Conservation (phyloP, 1,284 basidiomycete genomes). For the Xerocomus nothofagi region DNA sequence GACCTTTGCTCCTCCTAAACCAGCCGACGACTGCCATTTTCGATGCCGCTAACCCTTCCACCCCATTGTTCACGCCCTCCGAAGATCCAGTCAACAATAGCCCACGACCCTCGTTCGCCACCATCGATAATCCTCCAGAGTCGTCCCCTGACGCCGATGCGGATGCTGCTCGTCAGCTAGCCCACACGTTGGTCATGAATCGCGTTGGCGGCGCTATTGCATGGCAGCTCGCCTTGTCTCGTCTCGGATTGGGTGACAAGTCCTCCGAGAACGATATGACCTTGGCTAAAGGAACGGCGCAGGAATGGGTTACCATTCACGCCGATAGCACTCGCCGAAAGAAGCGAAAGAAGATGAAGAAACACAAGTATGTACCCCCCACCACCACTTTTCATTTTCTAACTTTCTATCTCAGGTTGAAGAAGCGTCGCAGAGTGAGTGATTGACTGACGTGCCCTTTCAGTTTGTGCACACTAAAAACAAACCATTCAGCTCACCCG, state of each 20-base stretch:
- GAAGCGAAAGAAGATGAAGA: conserved; percentile 86
- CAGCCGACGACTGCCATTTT: conserved; percentile 58
- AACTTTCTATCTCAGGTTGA: conserved; percentile 34
- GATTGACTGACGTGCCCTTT: not conserved
- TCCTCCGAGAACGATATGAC: conserved; percentile 46
- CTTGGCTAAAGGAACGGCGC: conserved; percentile 51
- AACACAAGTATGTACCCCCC: conserved; percentile 74
- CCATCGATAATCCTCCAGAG: conserved; percentile 51
- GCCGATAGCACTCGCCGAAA: conserved; percentile 83
- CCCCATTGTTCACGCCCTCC: conserved; percentile 31
- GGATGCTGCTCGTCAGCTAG: conserved; percentile 72
- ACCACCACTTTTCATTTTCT: conserved; percentile 3
- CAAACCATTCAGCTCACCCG: conserved; percentile 34
- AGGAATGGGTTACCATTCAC: conserved; percentile 59
- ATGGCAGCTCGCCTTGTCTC: conserved; percentile 64
- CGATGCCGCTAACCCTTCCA: conserved; percentile 42
- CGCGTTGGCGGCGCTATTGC: conserved; percentile 55
- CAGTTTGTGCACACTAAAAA: conserved; percentile 6
- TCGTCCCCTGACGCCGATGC: conserved; percentile 67
- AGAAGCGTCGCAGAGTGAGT: conserved; percentile 47
- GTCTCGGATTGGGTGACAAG: conserved; percentile 56
- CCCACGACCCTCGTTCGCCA: conserved; percentile 13
- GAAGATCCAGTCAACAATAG: conserved; percentile 11
- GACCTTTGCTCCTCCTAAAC: conserved; percentile 66
- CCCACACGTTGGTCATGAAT: conserved; percentile 64